Conservation (phyloP, 2,329 filamentous ascomycete species). For the Emericellopsis cladophorae region DNA sequence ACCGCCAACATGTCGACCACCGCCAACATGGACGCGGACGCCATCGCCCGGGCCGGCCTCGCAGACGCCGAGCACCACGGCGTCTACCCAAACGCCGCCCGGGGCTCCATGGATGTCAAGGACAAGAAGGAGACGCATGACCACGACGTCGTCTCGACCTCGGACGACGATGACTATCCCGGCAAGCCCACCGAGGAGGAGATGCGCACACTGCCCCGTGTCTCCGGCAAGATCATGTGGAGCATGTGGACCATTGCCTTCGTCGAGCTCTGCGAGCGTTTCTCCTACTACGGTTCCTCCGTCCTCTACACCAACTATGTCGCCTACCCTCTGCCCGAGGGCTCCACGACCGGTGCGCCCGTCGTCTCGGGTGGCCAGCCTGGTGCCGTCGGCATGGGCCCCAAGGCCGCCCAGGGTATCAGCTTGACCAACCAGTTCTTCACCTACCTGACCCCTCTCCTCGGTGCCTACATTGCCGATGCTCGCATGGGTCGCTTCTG, state of each 20-base stretch:
- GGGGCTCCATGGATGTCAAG: slow-evolving; percentile 7
- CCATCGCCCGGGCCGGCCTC: slow-evolving; percentile 19
- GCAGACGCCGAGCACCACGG: slow-evolving; percentile 16
- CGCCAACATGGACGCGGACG: slow-evolving; percentile 20
- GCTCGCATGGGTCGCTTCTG: slow-evolving; percentile 61
- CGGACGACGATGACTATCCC: slow-evolving; percentile 15
- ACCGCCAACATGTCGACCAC: slow-evolving; percentile 19
- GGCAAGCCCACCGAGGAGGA: slow-evolving; percentile 49
- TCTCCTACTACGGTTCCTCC: slow-evolving; percentile 64
- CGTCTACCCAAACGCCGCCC: slow-evolving; percentile 11
- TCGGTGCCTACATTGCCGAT: slow-evolving; percentile 49
- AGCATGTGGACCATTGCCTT: slow-evolving; percentile 58
- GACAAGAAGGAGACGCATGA: slow-evolving; percentile 6
- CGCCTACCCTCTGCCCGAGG: slow-evolving; percentile 37
- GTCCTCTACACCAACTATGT: slow-evolving; percentile 58
- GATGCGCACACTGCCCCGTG: slow-evolving; percentile 44
- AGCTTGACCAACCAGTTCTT: slow-evolving; percentile 47
- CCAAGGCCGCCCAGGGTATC: slow-evolving; percentile 37
- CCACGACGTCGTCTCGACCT: slow-evolving; percentile 10
- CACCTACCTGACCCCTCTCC: slow-evolving; percentile 45
- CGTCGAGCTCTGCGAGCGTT: slow-evolving; percentile 64
- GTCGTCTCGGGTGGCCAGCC: slow-evolving; percentile 18
- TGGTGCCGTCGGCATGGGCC: slow-evolving; percentile 45
- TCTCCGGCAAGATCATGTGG: slow-evolving; percentile 53
- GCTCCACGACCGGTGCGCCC: slow-evolving; percentile 40